Percentiles rank a stretch among this genome's conserved stretches.
These are phyloP conservation scores for Plasmodium inui DNA, from an alignment of 169 alveolate genomes.

Conservation along the genomic window DNA sequence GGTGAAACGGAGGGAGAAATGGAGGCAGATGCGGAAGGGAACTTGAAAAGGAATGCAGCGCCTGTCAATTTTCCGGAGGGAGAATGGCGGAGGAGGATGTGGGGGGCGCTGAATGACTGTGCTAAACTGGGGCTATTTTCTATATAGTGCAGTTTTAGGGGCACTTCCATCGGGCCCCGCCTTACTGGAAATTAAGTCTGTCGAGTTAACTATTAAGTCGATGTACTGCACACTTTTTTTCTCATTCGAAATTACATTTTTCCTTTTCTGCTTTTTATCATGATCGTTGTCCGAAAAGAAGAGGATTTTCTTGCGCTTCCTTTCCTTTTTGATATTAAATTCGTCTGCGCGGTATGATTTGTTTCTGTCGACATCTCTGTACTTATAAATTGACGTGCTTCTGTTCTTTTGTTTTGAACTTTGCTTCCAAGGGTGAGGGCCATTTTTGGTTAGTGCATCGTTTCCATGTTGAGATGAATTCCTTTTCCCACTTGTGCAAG, in stretches of 20 bases:
- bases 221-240: neutral
- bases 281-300: slow-evolving; percentile 60
- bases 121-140: neutral
- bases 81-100: neutral
- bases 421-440: neutral
- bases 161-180: neutral
- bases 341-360: slow-evolving; percentile 17
- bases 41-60: neutral
- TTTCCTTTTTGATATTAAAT: slow-evolving; percentile 21
- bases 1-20: neutral
- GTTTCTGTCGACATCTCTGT: neutral
- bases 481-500: neutral
- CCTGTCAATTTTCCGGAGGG: neutral
- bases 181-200: neutral
- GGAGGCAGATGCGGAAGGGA: neutral
- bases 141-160: neutral
- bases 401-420: neutral
- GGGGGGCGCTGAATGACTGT: neutral
- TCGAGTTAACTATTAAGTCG: neutral
- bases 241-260: neutral
- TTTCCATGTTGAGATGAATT: neutral
- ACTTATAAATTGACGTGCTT: neutral
- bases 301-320: slow-evolving; percentile 37
- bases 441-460: neutral
- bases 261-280: slow-evolving; percentile 35